Base-by-base conservation (phyloP, 345 rosid species). In the Draba incana region DNA sequence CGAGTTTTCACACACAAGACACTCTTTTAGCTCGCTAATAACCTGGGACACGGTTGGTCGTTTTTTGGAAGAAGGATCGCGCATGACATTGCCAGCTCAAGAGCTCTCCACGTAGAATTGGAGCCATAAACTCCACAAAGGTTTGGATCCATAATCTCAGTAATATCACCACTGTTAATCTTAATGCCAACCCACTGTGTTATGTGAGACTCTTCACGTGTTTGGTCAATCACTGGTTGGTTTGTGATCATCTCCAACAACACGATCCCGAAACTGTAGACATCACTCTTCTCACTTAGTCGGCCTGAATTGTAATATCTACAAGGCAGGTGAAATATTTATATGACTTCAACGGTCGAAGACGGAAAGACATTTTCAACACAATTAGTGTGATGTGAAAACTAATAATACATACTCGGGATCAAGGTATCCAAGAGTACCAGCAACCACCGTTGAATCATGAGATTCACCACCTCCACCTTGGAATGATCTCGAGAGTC, bases 401-500 rank as follows among this genome's bases (percentile, higher is more conserved):
- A 4, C 44, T 52, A 28, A 33, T 4, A 6, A 54, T 27, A 67
- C 62, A 20, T 44, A 56, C 71, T 56, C 61, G 0, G 64, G 64
- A 48, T 63, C 68, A 33, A 63, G 23, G 45, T 63, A 62, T 46
- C 66, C 66, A 47, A 0, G 20, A 14, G 66, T 61, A 45, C 66
- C 66, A 44, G 15, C 66, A 46, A 62, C 3, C 7, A 3, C 2
- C 0, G 28, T 31, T 0, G 6, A 8, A 15, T 4, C 4, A 0
- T 31, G 4, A 31, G 55, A 33, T 20, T 48, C 68, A 0, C 5
- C 33, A 0, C 5, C 33, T 33, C 16, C 45, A 48, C 0, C 20
- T 33, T 7, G 45, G 56, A 47, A 62, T 47, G 67, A 47, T 53
- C 66, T 79, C 14, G 89, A 82, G 1, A 82, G 51, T 13, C 89